Conservation (phyloP, 2,329 filamentous ascomycete genomes). For the Ceratocystis variospora region DNA sequence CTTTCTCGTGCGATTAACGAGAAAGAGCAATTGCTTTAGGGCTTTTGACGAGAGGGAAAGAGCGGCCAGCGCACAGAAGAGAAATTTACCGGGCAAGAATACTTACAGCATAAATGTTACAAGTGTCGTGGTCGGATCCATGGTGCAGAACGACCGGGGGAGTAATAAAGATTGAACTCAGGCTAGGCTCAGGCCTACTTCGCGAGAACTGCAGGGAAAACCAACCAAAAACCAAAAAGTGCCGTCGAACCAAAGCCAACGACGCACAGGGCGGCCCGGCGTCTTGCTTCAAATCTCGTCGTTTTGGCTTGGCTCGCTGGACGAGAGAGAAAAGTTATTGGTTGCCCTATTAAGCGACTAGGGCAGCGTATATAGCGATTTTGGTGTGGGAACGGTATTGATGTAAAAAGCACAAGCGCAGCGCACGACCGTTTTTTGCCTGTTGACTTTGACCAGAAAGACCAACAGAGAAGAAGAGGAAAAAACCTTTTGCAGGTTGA, state of each 20-base stretch:
- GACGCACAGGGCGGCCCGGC: background rate
- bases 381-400: background rate
- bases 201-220: background rate
- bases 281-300: background rate
- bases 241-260: background rate
- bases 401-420: background rate
- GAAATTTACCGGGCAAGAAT: background rate
- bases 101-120: conserved; percentile 58
- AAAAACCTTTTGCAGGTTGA: background rate
- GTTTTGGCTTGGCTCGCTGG: background rate
- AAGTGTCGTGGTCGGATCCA: conserved; percentile 51
- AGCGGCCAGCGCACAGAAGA: background rate
- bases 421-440: background rate
- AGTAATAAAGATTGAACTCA: background rate
- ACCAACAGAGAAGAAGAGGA: background rate
- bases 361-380: too few species aligned
- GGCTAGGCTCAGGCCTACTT: background rate
- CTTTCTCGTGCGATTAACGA: background rate
- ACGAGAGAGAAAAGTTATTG: too few species aligned
- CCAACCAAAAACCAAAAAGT: background rate
- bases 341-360: too few species aligned
- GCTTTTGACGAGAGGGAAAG: background rate
- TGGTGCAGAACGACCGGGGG: conserved; percentile 23
- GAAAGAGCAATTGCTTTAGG: background rate
- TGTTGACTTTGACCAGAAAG: background rate